Evolutionary conservation across 2,329 filamentous ascomycete species (phyloP).

Genomic region (Endocalyx cinctus): DNA sequence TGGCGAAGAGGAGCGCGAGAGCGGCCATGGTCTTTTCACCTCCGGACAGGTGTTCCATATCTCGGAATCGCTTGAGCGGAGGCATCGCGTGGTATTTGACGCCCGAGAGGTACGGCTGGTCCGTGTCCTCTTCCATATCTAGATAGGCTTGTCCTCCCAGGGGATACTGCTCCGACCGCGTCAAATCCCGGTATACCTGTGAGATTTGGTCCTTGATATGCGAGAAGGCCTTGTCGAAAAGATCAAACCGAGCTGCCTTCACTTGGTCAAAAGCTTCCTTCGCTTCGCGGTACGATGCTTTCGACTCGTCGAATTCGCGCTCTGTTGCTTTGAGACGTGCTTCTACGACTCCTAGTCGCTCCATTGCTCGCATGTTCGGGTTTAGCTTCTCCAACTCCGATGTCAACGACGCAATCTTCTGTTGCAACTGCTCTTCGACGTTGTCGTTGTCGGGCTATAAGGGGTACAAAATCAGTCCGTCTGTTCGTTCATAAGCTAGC

Average conservation of each 20-base stretch:
- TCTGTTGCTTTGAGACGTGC: slow-evolving; percentile 78
- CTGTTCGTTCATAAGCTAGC: slow-evolving; percentile 11
- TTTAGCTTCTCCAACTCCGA: slow-evolving; percentile 88
- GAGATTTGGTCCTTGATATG: slow-evolving; percentile 95
- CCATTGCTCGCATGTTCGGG: slow-evolving; percentile 93
- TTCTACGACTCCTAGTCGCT: slow-evolving; percentile 83
- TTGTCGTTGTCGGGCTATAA: slow-evolving; percentile 62
- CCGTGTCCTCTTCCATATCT: slow-evolving; percentile 89
- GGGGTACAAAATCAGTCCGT: slow-evolving; percentile 23
- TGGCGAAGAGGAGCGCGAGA: slow-evolving; percentile 90
- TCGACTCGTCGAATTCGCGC: slow-evolving; percentile 83
- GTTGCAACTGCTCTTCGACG: slow-evolving; percentile 70
- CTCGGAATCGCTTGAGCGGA: slow-evolving; percentile 93
- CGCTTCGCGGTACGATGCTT: slow-evolving; percentile 65
- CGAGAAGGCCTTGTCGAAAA: slow-evolving; percentile 92
- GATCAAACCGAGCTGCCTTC: slow-evolving; percentile 76
- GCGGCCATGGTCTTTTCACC: slow-evolving; percentile 99
- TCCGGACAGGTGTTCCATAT: slow-evolving; percentile 97
- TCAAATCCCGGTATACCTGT: slow-evolving; percentile 92
- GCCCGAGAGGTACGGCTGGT: slow-evolving; percentile 90
- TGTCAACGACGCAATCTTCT: slow-evolving; percentile 70
- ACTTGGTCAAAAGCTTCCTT: slow-evolving; percentile 81
- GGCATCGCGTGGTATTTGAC: slow-evolving; percentile 99
- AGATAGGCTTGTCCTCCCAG: slow-evolving; percentile 87
- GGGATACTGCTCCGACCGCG: slow-evolving; percentile 82